Percentiles rank a stretch among this genome's conserved stretches.
phyloP scores from a whole-genome alignment of 2,329 filamentous ascomycete species.

The Talaromyces sp. region DNA sequence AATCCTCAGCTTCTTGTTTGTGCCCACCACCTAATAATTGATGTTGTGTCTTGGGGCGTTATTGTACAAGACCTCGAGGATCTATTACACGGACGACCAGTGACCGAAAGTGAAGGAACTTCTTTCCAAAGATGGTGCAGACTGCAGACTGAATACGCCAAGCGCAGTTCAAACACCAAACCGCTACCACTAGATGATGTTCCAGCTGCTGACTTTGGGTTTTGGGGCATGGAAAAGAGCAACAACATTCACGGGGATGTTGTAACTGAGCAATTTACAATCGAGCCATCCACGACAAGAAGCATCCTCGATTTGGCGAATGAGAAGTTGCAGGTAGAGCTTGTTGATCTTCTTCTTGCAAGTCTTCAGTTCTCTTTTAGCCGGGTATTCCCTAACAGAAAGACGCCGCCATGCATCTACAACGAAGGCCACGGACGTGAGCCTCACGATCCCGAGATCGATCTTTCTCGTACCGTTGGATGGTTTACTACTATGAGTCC shows the following conservation, averaged over 20 bases:
- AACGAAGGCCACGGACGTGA: conserved; percentile 22
- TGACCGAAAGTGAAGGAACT: not conserved
- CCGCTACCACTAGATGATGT: conserved; percentile 11
- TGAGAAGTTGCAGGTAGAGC: conserved; percentile 14
- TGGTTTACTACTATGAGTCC: conserved; percentile 22
- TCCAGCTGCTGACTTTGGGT: conserved; percentile 54
- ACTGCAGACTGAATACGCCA: conserved; percentile 11
- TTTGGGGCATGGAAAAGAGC: conserved; percentile 12
- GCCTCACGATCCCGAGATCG: conserved; percentile 13
- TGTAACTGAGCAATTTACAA: conserved; percentile 3
- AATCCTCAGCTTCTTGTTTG: conserved; percentile 13
- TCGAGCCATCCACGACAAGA: conserved; percentile 11
- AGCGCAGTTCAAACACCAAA: not conserved
- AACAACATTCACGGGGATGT: conserved; percentile 8
- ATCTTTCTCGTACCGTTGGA: conserved; percentile 19
- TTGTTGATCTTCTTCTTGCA: conserved; percentile 20
- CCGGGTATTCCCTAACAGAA: conserved; percentile 14
- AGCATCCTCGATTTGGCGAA: conserved; percentile 12
- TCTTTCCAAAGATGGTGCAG: conserved; percentile 15
- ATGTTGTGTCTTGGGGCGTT: conserved; percentile 21
- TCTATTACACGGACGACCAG: not conserved
- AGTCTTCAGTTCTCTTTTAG: conserved; percentile 17
- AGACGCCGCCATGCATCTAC: conserved; percentile 16
- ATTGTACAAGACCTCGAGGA: conserved; percentile 21
- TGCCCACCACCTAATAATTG: conserved; percentile 19